Evolutionary conservation across 305 asterid species (phyloP).

Genomic region (Fraxinus greggii): DNA sequence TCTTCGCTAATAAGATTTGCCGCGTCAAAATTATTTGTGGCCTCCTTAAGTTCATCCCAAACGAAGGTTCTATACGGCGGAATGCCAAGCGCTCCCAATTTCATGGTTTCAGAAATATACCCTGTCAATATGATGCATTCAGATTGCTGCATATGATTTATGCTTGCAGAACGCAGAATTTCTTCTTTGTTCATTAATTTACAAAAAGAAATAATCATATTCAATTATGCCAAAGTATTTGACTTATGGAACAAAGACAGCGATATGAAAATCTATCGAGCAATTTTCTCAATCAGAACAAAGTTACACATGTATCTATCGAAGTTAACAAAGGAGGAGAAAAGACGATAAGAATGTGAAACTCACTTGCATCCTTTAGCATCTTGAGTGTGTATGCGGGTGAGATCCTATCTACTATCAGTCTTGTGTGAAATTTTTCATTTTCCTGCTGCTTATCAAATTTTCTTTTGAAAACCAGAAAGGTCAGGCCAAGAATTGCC

Average conservation of each 20-base stretch:
- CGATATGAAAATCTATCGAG: not conserved
- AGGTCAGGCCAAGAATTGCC: constrained; percentile 47
- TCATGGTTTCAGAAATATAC: constrained; percentile 74
- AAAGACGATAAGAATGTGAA: not conserved
- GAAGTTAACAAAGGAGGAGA: not conserved
- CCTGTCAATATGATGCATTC: constrained; percentile 41
- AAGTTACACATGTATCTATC: not conserved
- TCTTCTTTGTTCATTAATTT: not conserved
- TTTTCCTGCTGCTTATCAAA: constrained; percentile 31
- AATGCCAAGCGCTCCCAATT: constrained; percentile 68
- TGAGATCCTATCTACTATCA: constrained; percentile 54
- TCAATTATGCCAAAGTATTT: not conserved
- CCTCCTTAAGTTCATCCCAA: constrained; percentile 78
- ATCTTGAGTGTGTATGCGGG: constrained; percentile 70
- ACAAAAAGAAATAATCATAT: not conserved
- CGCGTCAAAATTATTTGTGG: constrained; percentile 62
- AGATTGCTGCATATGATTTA: not conserved
- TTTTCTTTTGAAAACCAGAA: constrained; percentile 48
- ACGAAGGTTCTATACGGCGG: constrained; percentile 71
- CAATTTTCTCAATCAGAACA: not conserved
- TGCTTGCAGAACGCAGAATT: not conserved
- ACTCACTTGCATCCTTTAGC: constrained; percentile 88
- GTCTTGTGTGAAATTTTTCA: constrained; percentile 36
- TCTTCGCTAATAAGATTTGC: constrained; percentile 58
- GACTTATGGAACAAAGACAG: not conserved